Evolutionary conservation across 805 yeast species (phyloP), one percentile per base, ranked within the genome.

Genomic region (Kodamaea laetipori): DNA sequence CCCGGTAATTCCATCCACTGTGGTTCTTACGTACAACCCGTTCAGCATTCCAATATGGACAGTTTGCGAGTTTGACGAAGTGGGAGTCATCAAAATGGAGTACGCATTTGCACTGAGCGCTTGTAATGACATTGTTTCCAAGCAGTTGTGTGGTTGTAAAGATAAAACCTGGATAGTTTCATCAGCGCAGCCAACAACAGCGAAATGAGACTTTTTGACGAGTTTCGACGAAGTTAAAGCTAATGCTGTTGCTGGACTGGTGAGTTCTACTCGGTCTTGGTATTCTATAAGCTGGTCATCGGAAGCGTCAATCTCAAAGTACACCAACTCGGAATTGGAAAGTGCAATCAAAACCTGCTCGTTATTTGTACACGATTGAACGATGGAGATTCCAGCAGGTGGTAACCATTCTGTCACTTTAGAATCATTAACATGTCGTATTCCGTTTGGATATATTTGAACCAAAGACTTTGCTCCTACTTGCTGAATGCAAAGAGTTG

Each of bases 11-110:
- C 59, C 55, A 55, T 86, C 88, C 28, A 90, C 52, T 4, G 67
- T 63, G 0, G 88, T 77, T 12, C 83, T 68, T 2, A 82, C 81
- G 63, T 84, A 88, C 1, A 90, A 79, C 15, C 98, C 98, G 60
- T 82, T 87, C n/a, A 67, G 75, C 71, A 90, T 73, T 1, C 97
- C 97, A 39, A 89, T 76, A 61, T 90, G 95, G 8, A 86, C 73
- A 4, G 19, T 30, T 30, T 30, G 34, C 19, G 34, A 12, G 19
- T 17, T 17, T 46, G 66, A 72, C 44, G 53, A 30, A 40, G 39
- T 3, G 39, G 53, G 18, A 39, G 41, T 27, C 51, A 69, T 50
- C 18, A 69, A 60, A 2, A 60, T 46, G 24, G 64, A 46, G 33
- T 53, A 60, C 2, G 89, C 77, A 30, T 82, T 74, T 10, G 45